Evolutionary conservation across 441 rosid genomes (phyloP).

Genomic region (Jatropha multifida): DNA sequence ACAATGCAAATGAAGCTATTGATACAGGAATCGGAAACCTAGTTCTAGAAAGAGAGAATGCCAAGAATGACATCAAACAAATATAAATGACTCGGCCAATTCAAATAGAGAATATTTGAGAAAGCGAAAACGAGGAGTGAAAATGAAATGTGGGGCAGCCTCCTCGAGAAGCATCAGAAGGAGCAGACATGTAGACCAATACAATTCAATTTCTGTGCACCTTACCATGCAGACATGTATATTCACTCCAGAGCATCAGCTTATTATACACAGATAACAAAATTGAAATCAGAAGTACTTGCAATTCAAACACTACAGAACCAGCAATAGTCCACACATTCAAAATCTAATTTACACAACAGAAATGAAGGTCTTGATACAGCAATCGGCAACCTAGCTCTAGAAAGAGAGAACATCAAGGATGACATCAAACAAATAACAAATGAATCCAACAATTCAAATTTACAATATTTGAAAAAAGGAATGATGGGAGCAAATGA

Average conservation of each 20-base stretch:
- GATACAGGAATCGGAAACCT: not conserved
- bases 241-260: slow-evolving; percentile 28
- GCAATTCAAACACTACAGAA: not conserved
- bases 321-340: too few species aligned
- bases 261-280: slow-evolving; percentile 22
- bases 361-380: too few species aligned
- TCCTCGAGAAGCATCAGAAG: slow-evolving; percentile 31
- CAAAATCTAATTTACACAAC: too few species aligned
- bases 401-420: not conserved
- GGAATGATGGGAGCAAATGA: not conserved
- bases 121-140: not conserved
- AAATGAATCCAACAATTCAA: not conserved
- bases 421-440: not conserved
- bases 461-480: not conserved
- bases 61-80: not conserved
- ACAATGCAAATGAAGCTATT: too few species aligned
- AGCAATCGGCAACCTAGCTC: not conserved
- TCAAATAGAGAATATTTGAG: not conserved
- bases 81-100: not conserved
- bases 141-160: slow-evolving; percentile 22
- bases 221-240: slow-evolving; percentile 46
- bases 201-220: slow-evolving; percentile 44
- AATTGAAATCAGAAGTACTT: not conserved
- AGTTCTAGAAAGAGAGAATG: not conserved
- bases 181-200: slow-evolving; percentile 60